These are phyloP conservation scores for Scytalidium lignicola DNA, from an alignment of 2,329 filamentous ascomycete species.

Conservation along the genomic window DNA sequence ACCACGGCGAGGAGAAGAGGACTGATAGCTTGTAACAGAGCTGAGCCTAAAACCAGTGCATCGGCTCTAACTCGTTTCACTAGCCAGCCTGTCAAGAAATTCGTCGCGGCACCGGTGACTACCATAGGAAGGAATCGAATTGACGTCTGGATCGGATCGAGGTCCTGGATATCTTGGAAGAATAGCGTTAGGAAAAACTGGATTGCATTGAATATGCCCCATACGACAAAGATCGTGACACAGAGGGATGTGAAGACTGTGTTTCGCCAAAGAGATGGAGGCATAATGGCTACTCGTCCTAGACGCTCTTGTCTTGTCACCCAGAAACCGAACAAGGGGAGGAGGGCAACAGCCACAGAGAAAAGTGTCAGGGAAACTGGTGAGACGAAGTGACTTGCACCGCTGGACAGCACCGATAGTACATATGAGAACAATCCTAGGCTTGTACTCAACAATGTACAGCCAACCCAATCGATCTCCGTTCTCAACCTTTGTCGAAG, in stretches of 20 bases:
- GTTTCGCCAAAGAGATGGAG: slow-evolving; percentile 30
- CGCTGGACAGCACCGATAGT: slow-evolving; percentile 13
- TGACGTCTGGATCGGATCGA: slow-evolving; percentile 16
- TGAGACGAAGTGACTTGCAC: slow-evolving; percentile 9
- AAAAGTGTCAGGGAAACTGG: slow-evolving; percentile 25
- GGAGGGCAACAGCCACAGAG: slow-evolving; percentile 21
- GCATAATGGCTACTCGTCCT: slow-evolving; percentile 26
- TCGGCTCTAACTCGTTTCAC: slow-evolving; percentile 40
- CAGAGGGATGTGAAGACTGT: slow-evolving; percentile 27
- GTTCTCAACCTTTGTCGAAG: slow-evolving; percentile 8
- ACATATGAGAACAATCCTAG: slow-evolving; percentile 47
- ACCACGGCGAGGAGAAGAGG: slow-evolving; percentile 42
- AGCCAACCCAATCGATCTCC: slow-evolving; percentile 51
- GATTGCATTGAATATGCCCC: slow-evolving; percentile 26
- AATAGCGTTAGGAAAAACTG: slow-evolving; percentile 24
- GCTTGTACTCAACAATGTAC: slow-evolving; percentile 37
- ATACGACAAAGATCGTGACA: slow-evolving; percentile 27
- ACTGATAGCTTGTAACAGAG: slow-evolving; percentile 29
- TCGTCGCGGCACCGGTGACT: slow-evolving; percentile 34
- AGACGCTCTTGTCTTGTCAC: slow-evolving; percentile 21
- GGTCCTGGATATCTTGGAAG: slow-evolving; percentile 15
- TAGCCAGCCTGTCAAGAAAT: slow-evolving; percentile 40
- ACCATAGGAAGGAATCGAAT: slow-evolving; percentile 38
- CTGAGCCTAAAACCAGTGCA: slow-evolving; percentile 33
- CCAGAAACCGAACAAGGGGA: slow-evolving; percentile 24